Percentiles rank a stretch among this genome's conserved stretches.
Conservation (phyloP, 2,329 filamentous ascomycete species). For the Aspergillus ibericus region DNA sequence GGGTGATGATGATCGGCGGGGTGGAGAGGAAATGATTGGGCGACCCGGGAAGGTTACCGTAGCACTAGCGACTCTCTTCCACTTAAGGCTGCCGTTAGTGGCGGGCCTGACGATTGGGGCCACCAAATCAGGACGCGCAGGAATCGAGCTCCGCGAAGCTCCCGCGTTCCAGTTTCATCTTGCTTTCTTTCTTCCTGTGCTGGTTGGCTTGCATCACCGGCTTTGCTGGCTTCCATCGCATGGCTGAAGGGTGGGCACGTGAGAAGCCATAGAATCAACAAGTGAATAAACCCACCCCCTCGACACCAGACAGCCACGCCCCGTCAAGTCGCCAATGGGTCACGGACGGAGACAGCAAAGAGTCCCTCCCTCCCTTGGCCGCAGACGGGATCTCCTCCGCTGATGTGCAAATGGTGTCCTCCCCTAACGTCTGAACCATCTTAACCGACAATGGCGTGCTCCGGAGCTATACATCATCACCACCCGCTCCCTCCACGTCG, state of each 20-base stretch:
- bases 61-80: background rate
- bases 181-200: too few species aligned
- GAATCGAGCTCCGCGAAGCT: too few species aligned
- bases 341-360: background rate
- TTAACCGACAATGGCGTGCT: conserved; percentile 23
- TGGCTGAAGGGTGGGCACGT: too few species aligned
- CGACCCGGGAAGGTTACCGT: background rate
- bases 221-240: too few species aligned
- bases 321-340: background rate
- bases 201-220: too few species aligned
- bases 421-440: conserved; percentile 17
- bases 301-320: too few species aligned
- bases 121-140: too few species aligned
- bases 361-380: background rate
- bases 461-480: conserved; percentile 11
- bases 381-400: background rate
- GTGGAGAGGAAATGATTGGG: background rate
- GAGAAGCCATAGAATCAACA: too few species aligned
- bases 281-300: too few species aligned
- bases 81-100: background rate
- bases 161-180: too few species aligned
- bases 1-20: background rate
- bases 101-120: too few species aligned
- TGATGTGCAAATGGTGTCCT: background rate
- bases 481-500: background rate